Base-by-base conservation (phyloP, 352 stramenopile species). In the Pythium rhizo-oryzae region DNA sequence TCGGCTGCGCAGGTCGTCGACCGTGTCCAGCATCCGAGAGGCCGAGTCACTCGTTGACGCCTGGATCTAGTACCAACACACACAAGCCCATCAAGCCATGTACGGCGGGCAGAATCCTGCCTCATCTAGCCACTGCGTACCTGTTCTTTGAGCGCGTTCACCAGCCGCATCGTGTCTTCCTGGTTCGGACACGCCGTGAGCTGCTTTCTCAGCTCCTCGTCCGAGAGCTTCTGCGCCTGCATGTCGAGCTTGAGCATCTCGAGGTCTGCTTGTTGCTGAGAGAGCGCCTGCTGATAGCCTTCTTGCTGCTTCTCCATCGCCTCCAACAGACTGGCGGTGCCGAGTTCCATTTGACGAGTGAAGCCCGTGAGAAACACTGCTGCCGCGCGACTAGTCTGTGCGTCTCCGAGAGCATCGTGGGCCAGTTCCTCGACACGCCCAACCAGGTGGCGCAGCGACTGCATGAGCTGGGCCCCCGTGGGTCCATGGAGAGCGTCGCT, bases 291-390 rank as follows among this genome's bases (percentile, higher is more conserved):
- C 15, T 85, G 75, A 51, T 76, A 83, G 11, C 71, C 46, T 25
- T 87, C 74, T 24, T 88, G 81, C 51, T 91, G 82, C 57, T 72
- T 67, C 56, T 91, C 82, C 23, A 85, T 67, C 4, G 64, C 78
- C 4, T 90, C 81, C 21, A 91, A 63, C 11, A 91, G 30, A 44
- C 78, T 87, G 5, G 81, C 83, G 0, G 79, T 87, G 4, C 83
- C 83, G 15, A 89, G 59, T 28, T 91, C 81, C 83, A 91, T 91
- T 28, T 76, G 76, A 41, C 78, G 79, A 49, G 84, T 77, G n/a
- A 73, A 65, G n/a, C 75, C 62, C 1, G 74, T 70, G 16, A 89
- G 43, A 24, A 87, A 82, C 9, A 30, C 62, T 0, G 63, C 33
- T 18, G 69, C 70, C 18, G 59, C 52, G 9, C 67, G 43, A 18